phyloP scores from a whole-genome alignment of 768 basidiomycete genomes.

The Filobasidium wieringae region DNA sequence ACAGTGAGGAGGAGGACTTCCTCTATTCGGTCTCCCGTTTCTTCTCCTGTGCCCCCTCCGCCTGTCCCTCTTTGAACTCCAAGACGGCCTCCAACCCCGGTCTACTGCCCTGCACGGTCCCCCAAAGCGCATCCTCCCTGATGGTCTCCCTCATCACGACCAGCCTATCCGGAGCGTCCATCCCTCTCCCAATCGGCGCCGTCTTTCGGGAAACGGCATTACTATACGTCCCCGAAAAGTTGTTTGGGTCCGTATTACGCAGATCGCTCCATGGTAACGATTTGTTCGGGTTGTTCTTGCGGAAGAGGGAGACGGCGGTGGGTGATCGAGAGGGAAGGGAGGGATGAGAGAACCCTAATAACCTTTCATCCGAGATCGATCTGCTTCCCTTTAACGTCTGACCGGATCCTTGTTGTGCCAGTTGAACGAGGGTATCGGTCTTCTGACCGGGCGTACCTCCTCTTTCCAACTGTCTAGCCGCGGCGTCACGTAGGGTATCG shows the following conservation, averaged over 20 bases:
- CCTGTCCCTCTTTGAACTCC: slow-evolving; percentile 2
- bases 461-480: slow-evolving; percentile 2
- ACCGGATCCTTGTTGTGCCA: neutral
- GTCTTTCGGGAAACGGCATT: neutral
- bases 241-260: slow-evolving; percentile 1
- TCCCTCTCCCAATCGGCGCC: neutral
- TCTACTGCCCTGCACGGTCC: slow-evolving; percentile 1
- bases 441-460: neutral
- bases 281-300: neutral
- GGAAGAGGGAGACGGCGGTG: neutral
- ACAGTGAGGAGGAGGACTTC: too few relatives aligned
- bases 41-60: neutral
- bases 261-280: neutral
- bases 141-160: slow-evolving; percentile 5
- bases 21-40: too few relatives aligned
- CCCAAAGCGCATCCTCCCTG: slow-evolving; percentile 5
- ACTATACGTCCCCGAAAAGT: neutral
- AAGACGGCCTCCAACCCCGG: slow-evolving; percentile 9
- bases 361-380: neutral
- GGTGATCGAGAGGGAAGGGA: neutral
- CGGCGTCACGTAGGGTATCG: slow-evolving; percentile 3
- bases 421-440: neutral
- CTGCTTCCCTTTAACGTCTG: neutral
- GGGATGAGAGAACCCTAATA: neutral
- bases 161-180: slow-evolving; percentile 1